phyloP scores from a whole-genome alignment of 768 basidiomycete genomes.

The Suillus cothurnatus region DNA sequence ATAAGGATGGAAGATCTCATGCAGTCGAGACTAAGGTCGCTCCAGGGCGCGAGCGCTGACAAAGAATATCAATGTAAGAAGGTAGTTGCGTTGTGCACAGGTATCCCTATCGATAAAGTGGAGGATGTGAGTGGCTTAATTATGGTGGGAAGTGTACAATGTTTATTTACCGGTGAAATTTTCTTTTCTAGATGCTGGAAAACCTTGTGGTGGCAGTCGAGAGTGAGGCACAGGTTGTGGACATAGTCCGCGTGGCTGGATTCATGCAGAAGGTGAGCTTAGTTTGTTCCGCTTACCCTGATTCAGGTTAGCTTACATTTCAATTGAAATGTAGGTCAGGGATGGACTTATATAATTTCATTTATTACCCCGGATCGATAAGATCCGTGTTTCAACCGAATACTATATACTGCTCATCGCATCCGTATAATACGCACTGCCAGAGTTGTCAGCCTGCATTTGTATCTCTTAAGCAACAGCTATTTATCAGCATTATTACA shows the following conservation, averaged over 20 bases:
- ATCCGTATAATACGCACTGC: conserved; percentile 3
- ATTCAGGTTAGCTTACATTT: conserved; percentile 22
- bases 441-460: not conserved
- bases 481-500: conserved; percentile 27
- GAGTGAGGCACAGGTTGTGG: conserved; percentile 80
- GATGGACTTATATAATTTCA: conserved; percentile 42
- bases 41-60: conserved; percentile 83
- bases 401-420: not conserved
- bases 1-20: conserved; percentile 74
- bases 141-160: conserved; percentile 14
- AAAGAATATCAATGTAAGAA: conserved; percentile 92
- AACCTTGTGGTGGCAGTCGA: conserved; percentile 85
- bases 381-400: conserved; percentile 4
- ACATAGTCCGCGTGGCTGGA: conserved; percentile 83
- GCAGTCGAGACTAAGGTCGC: conserved; percentile 61
- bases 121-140: conserved; percentile 71
- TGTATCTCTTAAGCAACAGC: conserved; percentile 35
- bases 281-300: conserved; percentile 23
- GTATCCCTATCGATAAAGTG: conserved; percentile 83
- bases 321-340: conserved; percentile 34
- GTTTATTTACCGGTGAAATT: conserved; percentile 27
- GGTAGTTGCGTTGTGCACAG: conserved; percentile 87
- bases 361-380: conserved; percentile 15
- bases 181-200: conserved; percentile 68
- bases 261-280: conserved; percentile 84